phyloP scores from a whole-genome alignment of 2,329 filamentous ascomycete genomes.

The Nothophaeocryptopus gaeumannii region DNA sequence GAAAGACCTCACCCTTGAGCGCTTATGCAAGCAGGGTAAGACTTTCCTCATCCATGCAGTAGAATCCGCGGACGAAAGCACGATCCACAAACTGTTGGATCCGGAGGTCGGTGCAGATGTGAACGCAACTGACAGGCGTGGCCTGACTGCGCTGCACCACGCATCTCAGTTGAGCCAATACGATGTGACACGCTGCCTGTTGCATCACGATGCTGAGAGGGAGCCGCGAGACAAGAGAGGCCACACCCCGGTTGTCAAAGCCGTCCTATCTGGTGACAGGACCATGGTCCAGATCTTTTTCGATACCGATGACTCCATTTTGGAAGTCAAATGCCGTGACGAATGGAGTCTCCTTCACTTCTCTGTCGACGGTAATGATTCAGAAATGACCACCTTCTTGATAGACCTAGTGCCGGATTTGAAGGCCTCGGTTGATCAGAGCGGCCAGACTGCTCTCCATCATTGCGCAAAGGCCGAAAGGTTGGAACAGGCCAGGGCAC shows the following conservation, averaged over 20 bases:
- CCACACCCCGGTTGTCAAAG: constrained; percentile 22
- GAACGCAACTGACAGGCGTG: constrained; percentile 13
- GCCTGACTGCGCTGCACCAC: constrained; percentile 21
- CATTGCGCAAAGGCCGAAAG: constrained; percentile 18
- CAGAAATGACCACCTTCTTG: constrained; percentile 17
- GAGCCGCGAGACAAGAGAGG: constrained; percentile 17
- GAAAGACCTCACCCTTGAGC: constrained; percentile 17
- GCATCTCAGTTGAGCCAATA: constrained; percentile 17
- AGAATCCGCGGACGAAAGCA: constrained; percentile 17
- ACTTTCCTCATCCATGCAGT: constrained; percentile 25
- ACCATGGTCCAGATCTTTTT: constrained; percentile 16
- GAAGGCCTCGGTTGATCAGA: constrained; percentile 18
- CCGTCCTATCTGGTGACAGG: constrained; percentile 17
- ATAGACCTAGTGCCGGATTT: constrained; percentile 21
- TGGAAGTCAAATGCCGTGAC: constrained; percentile 17
- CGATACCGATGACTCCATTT: constrained; percentile 11
- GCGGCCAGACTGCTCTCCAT: constrained; percentile 23
- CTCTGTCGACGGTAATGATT: constrained; percentile 10
- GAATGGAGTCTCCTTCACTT: constrained; percentile 23
- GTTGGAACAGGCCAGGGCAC: constrained; percentile 13
- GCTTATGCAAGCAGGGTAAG: constrained; percentile 16
- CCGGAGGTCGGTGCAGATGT: constrained; percentile 20
- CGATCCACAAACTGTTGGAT: constrained; percentile 20
- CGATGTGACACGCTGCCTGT: constrained; percentile 21
- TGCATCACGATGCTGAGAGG: constrained; percentile 19